phyloP scores from a whole-genome alignment of 495 filamentous ascomycete species.

The Pyrenula aspistea region DNA sequence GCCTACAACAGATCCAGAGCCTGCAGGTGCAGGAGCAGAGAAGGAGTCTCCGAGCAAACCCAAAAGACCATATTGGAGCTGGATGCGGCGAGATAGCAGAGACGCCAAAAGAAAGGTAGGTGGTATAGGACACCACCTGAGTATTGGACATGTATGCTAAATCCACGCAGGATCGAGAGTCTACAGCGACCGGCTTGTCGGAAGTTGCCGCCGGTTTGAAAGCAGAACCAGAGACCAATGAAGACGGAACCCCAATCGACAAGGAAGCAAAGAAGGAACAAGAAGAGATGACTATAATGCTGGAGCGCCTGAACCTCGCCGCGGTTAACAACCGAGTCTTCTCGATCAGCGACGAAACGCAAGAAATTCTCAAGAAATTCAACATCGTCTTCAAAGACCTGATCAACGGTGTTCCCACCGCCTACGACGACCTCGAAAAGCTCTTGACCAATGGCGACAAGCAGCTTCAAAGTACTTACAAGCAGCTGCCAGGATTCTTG shows the following conservation, averaged over 20 bases:
- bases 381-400: conserved; percentile 81
- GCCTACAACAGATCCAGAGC: conserved; percentile 9
- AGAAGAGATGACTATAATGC: conserved; percentile 61
- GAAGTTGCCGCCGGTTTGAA: conserved; percentile 12
- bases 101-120: conserved; percentile 26
- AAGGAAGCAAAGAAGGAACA: conserved; percentile 45
- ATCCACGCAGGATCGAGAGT: conserved; percentile 9
- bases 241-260: conserved; percentile 20
- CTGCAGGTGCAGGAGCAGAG: conserved; percentile 11
- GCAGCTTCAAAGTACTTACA: conserved; percentile 63
- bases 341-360: conserved; percentile 67
- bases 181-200: conserved; percentile 10
- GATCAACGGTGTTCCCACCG: conserved; percentile 83
- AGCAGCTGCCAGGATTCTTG: conserved; percentile 65
- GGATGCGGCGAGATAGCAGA: conserved; percentile 27
- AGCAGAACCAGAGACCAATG: conserved; percentile 13
- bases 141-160: conserved; percentile 1
- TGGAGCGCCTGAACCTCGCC: conserved; percentile 69
- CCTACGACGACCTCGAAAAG: conserved; percentile 74
- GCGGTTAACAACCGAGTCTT: conserved; percentile 71
- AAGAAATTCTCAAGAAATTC: conserved; percentile 71
- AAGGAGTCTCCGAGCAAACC: conserved; percentile 23
- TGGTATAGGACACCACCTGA: conserved; percentile 1
- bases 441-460: conserved; percentile 72
- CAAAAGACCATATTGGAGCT: conserved; percentile 21